A percentile compares a stretch with the other conserved stretches of the same genome.
These are phyloP conservation scores for Rutstroemia sp. DNA, from an alignment of 2,329 filamentous ascomycete genomes.

Conservation along the genomic window DNA sequence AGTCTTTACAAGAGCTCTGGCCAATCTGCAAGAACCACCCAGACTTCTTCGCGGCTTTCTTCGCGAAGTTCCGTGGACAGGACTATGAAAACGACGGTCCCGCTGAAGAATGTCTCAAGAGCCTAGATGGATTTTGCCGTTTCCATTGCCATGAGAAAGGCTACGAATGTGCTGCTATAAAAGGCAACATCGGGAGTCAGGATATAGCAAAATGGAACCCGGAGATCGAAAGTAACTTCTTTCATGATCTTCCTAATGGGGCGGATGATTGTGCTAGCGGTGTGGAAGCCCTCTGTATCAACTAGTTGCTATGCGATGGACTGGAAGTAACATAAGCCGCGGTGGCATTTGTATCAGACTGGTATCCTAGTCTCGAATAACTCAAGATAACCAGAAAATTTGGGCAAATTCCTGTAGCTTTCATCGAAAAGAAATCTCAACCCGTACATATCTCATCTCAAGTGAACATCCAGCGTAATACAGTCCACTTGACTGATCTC, in stretches of 20 bases:
- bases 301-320: no score
- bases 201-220: not conserved
- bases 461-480: no score
- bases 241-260: not conserved
- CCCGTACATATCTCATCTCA: no score
- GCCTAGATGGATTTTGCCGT: not conserved
- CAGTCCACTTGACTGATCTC: no score
- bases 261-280: no score
- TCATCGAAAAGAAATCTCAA: no score
- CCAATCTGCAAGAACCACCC: not conserved
- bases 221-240: not conserved
- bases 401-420: no score
- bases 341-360: no score
- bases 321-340: no score
- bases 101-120: not conserved
- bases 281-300: no score
- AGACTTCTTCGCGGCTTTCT: not conserved
- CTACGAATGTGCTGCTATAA: not conserved
- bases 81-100: not conserved
- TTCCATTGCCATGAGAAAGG: not conserved
- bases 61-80: not conserved
- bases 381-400: no score
- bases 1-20: not conserved
- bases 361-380: no score
- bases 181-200: not conserved